Percentiles rank a stretch among this genome's conserved stretches.
phyloP scores from a whole-genome alignment of 2,329 filamentous ascomycete species.

The Arthrobotrys entomopaga region DNA sequence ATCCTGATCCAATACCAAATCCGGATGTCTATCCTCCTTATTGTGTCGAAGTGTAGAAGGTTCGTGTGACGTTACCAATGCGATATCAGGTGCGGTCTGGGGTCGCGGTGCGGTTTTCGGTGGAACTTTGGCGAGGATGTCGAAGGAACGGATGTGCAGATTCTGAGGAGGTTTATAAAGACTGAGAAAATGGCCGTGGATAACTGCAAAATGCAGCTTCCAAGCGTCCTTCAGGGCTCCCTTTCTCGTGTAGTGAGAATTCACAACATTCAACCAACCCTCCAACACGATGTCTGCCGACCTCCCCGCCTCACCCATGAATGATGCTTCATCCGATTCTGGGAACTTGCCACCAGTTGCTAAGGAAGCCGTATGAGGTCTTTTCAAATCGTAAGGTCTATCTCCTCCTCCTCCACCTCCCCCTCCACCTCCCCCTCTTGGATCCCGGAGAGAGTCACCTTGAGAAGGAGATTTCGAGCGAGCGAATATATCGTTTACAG shows the following conservation, averaged over 20 bases:
- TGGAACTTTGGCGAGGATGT: conserved; percentile 56
- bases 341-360: conserved; percentile 39
- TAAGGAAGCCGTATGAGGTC: conserved; percentile 43
- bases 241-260: conserved; percentile 58
- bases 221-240: conserved; percentile 58
- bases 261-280: conserved; percentile 59
- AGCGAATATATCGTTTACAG: conserved; percentile 60
- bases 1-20: conserved; percentile 57
- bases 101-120: conserved; percentile 55
- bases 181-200: conserved; percentile 57
- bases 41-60: conserved; percentile 58
- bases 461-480: conserved; percentile 59
- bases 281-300: conserved; percentile 55
- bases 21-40: conserved; percentile 58
- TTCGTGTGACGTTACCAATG: conserved; percentile 37
- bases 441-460: conserved; percentile 54
- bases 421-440: conserved; percentile 31
- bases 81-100: conserved; percentile 59
- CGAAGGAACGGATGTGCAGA: conserved; percentile 59
- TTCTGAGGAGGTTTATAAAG: conserved; percentile 59
- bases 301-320: conserved; percentile 44
- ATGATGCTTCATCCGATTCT: conserved; percentile 43
- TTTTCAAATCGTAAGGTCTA: conserved; percentile 24
- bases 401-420: conserved; percentile 33
- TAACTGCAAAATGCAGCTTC: conserved; percentile 59